phyloP scores from a whole-genome alignment of 169 alveolate species.

The Besnoitia besnoiti region DNA sequence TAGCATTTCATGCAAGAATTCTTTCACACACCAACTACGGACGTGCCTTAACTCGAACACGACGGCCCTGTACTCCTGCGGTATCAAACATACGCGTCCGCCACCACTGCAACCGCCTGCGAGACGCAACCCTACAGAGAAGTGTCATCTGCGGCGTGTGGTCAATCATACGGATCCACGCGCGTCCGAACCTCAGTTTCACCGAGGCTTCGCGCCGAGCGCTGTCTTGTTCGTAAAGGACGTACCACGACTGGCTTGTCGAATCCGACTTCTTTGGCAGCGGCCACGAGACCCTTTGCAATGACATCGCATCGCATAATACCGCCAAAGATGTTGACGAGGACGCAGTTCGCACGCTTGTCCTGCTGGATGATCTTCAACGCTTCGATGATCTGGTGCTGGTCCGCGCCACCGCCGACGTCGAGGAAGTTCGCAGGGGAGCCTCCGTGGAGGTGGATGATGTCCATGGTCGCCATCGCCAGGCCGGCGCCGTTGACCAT shows the following conservation, averaged over 20 bases:
- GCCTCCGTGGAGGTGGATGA: conserved; percentile 84
- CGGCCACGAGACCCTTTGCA: conserved; percentile 90
- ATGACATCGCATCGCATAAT: conserved; percentile 93
- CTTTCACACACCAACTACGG: no score
- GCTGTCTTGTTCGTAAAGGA: no score
- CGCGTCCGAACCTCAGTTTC: no score
- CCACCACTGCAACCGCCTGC: no score
- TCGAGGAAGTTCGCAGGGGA: conserved; percentile 97
- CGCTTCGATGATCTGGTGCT: conserved; percentile 90
- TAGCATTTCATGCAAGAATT: no score
- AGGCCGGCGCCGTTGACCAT: conserved; percentile 98
- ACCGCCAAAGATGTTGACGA: conserved; percentile 97
- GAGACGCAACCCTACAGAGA: no score
- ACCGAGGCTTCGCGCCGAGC: no score
- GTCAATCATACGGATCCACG: no score
- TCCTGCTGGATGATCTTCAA: conserved; percentile 82
- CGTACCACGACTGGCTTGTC: conserved; percentile 77
- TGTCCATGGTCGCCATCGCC: conserved; percentile 98
- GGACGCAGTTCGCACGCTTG: conserved; percentile 86
- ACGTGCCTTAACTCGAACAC: no score
- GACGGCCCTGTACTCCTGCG: no score
- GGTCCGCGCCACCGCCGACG: conserved; percentile 96
- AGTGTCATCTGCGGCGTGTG: no score
- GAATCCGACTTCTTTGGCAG: conserved; percentile 77
- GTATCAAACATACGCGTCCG: no score